Evolutionary conservation across 2,329 filamentous ascomycete species (phyloP).

Genomic region (Aspergillus pseudoterreus): DNA sequence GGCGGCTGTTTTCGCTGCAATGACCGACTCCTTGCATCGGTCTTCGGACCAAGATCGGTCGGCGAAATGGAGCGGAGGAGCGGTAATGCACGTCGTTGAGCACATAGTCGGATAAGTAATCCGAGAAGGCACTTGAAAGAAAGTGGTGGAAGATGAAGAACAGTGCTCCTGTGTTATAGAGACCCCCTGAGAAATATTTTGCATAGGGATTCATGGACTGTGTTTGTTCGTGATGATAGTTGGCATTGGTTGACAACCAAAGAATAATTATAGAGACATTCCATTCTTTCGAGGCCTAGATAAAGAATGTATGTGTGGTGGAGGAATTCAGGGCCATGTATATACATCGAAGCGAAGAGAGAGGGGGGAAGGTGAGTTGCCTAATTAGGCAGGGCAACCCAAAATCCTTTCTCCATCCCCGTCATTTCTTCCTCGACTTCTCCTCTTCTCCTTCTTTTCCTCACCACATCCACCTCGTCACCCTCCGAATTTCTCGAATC

Average conservation of each 20-base stretch:
- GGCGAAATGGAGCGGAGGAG: conserved; percentile 61
- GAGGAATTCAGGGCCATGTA: too few relatives aligned
- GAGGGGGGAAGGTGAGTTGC: conserved; percentile 6
- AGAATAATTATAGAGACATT: too few relatives aligned
- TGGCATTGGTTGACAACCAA: too few relatives aligned
- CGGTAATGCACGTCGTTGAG: conserved; percentile 30
- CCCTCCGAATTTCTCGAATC: background rate
- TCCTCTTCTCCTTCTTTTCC: background rate
- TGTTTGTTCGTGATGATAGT: too few relatives aligned
- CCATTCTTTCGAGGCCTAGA: too few relatives aligned
- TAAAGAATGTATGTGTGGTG: too few relatives aligned
- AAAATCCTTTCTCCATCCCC: conserved; percentile 1
- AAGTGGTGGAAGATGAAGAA: too few relatives aligned
- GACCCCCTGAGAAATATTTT: too few relatives aligned
- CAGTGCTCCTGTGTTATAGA: too few relatives aligned
- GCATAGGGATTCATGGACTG: too few relatives aligned
- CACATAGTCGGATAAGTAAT: conserved; percentile 18
- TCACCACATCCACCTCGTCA: background rate
- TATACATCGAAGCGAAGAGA: background rate
- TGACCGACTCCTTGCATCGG: conserved; percentile 59
- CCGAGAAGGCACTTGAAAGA: too few relatives aligned
- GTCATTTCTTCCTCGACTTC: background rate
- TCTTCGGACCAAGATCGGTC: conserved; percentile 66
- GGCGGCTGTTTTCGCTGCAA: conserved; percentile 45
- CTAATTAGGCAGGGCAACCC: conserved; percentile 13